A percentile compares a stretch with the other conserved stretches of the same genome.
Evolutionary conservation across 345 rosid species (phyloP).

Genomic region (Salix koriyanagi): DNA sequence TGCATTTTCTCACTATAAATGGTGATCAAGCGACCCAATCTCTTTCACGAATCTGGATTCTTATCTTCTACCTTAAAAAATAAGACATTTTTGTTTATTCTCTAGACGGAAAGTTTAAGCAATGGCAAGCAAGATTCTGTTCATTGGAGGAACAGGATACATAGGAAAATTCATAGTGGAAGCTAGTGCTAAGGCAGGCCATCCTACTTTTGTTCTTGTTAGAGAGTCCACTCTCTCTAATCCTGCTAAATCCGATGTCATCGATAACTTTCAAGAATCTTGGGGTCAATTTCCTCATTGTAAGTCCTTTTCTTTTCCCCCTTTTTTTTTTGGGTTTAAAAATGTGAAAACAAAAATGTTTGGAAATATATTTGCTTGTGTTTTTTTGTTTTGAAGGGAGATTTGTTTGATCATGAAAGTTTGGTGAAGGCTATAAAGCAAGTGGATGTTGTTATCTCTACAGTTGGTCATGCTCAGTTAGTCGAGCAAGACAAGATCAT

Average conservation of each 20-base stretch:
- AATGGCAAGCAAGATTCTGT: constrained; percentile 16
- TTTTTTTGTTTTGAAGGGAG: constrained; percentile 35
- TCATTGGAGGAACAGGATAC: constrained; percentile 25
- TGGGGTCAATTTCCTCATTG: constrained; percentile 6
- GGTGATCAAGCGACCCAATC: neutral
- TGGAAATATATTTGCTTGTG: neutral
- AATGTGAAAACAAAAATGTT: too few species aligned
- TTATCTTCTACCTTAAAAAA: neutral
- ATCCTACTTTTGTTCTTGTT: constrained; percentile 9
- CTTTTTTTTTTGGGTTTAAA: neutral
- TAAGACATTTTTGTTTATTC: too few species aligned
- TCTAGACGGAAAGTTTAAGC: neutral
- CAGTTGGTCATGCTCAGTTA: constrained; percentile 45
- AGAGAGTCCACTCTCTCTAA: constrained; percentile 15
- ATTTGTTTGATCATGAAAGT: constrained; percentile 58
- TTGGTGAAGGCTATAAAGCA: constrained; percentile 66
- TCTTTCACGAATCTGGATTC: neutral
- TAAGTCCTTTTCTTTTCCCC: neutral
- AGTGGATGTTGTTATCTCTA: constrained; percentile 77
- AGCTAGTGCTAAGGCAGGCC: constrained; percentile 20
- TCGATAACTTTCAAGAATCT: constrained; percentile 12
- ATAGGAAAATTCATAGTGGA: constrained; percentile 11
- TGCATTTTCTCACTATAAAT: neutral
- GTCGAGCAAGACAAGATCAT: constrained; percentile 74
- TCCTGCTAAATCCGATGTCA: constrained; percentile 1